Percentiles rank a stretch among this genome's conserved stretches.
Conservation (phyloP, 768 basidiomycete species). For the Naganishia randhawae region DNA sequence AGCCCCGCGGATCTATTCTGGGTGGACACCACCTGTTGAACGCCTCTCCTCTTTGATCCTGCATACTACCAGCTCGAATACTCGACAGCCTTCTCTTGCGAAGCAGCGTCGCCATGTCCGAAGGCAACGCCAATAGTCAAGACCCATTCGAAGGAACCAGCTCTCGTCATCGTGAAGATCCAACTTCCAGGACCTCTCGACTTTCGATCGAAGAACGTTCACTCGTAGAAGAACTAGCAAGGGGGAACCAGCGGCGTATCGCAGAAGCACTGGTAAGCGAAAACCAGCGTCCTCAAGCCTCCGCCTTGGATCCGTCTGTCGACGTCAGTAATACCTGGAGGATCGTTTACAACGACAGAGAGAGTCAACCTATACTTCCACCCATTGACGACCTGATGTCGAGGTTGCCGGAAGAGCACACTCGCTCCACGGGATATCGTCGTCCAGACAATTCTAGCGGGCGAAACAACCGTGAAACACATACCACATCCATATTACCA, state of each 20-base stretch:
- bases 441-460: neutral
- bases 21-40: neutral
- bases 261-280: neutral
- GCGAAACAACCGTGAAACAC: neutral
- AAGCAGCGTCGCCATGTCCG: constrained; percentile 3
- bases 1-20: neutral
- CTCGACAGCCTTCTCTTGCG: neutral
- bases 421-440: neutral
- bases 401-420: neutral
- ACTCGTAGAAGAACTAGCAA: neutral
- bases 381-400: constrained; percentile 14
- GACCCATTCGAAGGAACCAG: neutral
- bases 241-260: neutral
- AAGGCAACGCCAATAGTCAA: neutral
- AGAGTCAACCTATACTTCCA: neutral
- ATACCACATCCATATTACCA: neutral
- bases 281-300: neutral
- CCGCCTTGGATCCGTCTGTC: neutral
- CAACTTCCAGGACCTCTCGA: neutral
- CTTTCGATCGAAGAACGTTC: neutral
- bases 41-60: neutral
- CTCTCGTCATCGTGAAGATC: neutral
- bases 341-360: neutral
- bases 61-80: neutral
- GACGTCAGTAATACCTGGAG: neutral